Conservation (phyloP, 2,329 filamentous ascomycete species). For the Calonectria leucothoes region DNA sequence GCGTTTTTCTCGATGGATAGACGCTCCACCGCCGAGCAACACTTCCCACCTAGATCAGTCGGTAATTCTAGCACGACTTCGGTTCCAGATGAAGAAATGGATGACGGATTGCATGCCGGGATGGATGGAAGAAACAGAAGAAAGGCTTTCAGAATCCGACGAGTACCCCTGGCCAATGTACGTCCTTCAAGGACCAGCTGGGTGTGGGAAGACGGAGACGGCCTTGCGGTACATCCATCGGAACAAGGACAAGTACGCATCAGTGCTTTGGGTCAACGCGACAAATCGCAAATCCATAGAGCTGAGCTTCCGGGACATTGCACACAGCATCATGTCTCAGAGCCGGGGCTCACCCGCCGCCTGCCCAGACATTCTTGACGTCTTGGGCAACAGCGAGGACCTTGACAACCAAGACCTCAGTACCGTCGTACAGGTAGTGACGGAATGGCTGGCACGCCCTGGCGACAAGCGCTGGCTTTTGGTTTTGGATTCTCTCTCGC, state of each 20-base stretch:
- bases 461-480: background rate
- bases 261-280: background rate
- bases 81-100: background rate
- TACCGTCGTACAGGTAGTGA: background rate
- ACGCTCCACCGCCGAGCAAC: background rate
- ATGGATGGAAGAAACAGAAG: background rate
- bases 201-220: background rate
- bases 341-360: background rate
- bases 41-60: background rate
- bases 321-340: background rate
- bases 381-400: background rate
- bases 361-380: background rate
- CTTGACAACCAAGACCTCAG: background rate
- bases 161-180: background rate
- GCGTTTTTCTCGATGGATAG: background rate
- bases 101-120: background rate
- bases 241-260: background rate
- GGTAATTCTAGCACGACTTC: background rate
- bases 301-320: background rate
- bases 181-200: background rate
- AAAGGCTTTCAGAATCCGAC: background rate
- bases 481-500: background rate
- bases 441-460: background rate
- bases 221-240: background rate
- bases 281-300: background rate